Conservation (phyloP, 176 grass and related monocot genomes). For the Ensete glaucum region DNA sequence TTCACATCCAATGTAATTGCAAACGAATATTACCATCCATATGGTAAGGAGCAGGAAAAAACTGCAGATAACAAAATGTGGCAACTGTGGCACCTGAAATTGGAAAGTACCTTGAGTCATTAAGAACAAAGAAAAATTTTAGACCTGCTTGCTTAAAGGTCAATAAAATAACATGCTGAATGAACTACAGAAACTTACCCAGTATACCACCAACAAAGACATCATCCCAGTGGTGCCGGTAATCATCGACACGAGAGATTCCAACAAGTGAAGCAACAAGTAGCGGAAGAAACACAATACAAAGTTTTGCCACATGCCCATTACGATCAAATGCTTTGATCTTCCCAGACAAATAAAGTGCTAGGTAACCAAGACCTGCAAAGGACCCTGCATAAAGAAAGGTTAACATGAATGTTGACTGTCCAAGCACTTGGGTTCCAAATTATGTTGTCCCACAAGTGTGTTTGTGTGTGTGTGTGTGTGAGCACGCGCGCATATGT, state of each 20-base stretch:
- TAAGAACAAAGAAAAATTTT: background rate
- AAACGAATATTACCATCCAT: conserved; percentile 41
- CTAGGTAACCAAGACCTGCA: conserved; percentile 80
- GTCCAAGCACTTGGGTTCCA: background rate
- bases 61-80: conserved; percentile 62
- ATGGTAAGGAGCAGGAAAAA: conserved; percentile 72
- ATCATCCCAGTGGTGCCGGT: conserved; percentile 87
- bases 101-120: background rate
- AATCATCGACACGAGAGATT: conserved; percentile 67
- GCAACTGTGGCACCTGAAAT: conserved; percentile 45
- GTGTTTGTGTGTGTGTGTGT: too few relatives aligned
- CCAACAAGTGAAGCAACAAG: conserved; percentile 61
- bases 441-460: too few relatives aligned
- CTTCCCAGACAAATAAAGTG: conserved; percentile 69
- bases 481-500: too few relatives aligned
- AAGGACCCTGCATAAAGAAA: conserved; percentile 51
- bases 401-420: background rate
- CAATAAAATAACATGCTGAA: background rate
- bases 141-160: background rate
- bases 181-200: conserved; percentile 30
- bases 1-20: background rate
- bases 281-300: conserved; percentile 65
- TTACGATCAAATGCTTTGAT: conserved; percentile 51
- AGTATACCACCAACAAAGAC: conserved; percentile 58
- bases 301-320: conserved; percentile 76